Base-by-base conservation (phyloP, 2,329 filamentous ascomycete genomes). In the Cytospora leucostoma region DNA sequence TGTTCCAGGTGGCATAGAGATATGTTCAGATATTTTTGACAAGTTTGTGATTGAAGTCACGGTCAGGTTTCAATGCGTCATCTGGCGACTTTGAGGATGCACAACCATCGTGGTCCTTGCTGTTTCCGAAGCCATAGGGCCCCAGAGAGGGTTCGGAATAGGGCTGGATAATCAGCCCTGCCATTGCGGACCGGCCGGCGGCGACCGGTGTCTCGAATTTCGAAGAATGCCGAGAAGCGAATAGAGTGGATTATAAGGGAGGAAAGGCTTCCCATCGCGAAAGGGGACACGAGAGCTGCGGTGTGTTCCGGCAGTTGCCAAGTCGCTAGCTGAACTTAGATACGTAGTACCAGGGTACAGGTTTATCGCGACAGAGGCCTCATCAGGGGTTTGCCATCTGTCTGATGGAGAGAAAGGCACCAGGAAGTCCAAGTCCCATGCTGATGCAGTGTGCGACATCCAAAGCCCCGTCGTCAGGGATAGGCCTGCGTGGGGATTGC, bases 401-500 rank as follows among this genome's bases (percentile, higher is more conserved):
- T 21, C 47, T 52, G 56, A 59, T 35, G 56, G 47, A 49, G n/a
- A 55, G 59, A 19, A 44, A 40, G 17, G 50, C 33, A 40, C 13
- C n/a, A 50, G 32, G 50, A 37, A 12, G 15, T 21, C 47, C 33
- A 12, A 27, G 38, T 44, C 17, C 51, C 34, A 17, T 32, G 17
- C 19, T 37, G 38, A 38, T 34, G 2, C 15, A 4, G 21, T 27
- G 15, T n/a, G 19, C 44, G n/a, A 17, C 49, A 19, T 59, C 34
- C 56, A 21, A 33, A 15, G 8, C 51, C 27, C 38, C 51, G 34
- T 50, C n/a, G n/a, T 37, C 58, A 60, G 58, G 58, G 58, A 60
- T 60, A 60, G 10, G 58, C 58, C 58, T 60, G 58, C 50, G 50
- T 35, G 50, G 7, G 58, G 37, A 53, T 54, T 27, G 27, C 27